Percentiles rank a stretch among this genome's conserved stretches.
Conservation (phyloP, 2,329 filamentous ascomycete genomes). For the Cladophialophora psammophila region DNA sequence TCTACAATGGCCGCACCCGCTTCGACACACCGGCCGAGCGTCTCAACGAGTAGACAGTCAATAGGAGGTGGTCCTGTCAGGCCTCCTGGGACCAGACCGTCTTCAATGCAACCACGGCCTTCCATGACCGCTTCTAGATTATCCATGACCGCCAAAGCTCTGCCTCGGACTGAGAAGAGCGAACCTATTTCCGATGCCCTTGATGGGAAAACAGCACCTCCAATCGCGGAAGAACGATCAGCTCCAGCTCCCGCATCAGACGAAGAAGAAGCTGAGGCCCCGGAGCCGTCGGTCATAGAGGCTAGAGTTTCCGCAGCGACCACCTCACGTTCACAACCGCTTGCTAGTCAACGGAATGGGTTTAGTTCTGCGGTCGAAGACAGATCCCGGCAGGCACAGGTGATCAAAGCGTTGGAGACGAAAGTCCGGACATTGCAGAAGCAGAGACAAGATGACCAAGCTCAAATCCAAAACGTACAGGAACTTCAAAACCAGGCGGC, state of each 20-base stretch:
- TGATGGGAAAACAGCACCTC: slow-evolving; percentile 23
- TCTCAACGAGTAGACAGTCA: slow-evolving; percentile 27
- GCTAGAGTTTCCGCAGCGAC: neutral
- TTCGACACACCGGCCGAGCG: slow-evolving; percentile 32
- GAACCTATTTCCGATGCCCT: neutral
- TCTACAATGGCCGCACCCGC: slow-evolving; percentile 73
- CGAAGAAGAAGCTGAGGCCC: slow-evolving; percentile 9
- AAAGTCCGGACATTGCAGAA: slow-evolving; percentile 88
- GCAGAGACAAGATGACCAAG: slow-evolving; percentile 82
- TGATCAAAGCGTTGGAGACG: slow-evolving; percentile 81
- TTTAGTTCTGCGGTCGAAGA: slow-evolving; percentile 21
- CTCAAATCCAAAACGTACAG: slow-evolving; percentile 80
- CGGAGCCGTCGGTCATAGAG: slow-evolving; percentile 2
- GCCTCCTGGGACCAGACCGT: slow-evolving; percentile 42
- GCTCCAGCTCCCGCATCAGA: neutral
- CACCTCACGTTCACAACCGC: slow-evolving; percentile 2
- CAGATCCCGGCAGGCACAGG: slow-evolving; percentile 32
- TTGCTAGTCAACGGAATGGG: slow-evolving; percentile 6
- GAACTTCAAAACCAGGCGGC: slow-evolving; percentile 68
- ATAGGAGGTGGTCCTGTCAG: slow-evolving; percentile 29
- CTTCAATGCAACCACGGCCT: slow-evolving; percentile 50
- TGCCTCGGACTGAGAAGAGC: slow-evolving; percentile 11
- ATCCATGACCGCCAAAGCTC: slow-evolving; percentile 22
- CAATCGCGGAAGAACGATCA: slow-evolving; percentile 24
- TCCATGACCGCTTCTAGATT: slow-evolving; percentile 39